A percentile compares a stretch with the other conserved stretches of the same genome.
phyloP scores from a whole-genome alignment of 805 yeast species.

The Ogataea minuta region DNA sequence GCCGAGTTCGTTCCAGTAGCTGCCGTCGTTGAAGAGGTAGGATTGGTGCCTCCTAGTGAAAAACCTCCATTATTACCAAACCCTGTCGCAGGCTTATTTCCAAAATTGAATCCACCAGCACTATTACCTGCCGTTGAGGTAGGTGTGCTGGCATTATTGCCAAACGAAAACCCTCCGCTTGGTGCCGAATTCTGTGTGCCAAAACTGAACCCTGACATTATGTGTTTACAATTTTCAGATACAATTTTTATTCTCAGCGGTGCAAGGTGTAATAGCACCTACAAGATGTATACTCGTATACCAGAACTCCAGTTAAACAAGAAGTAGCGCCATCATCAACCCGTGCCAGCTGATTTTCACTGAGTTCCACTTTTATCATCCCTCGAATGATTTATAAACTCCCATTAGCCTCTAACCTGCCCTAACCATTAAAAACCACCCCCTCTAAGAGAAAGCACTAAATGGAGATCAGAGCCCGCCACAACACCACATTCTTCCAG shows the following conservation, averaged over 20 bases:
- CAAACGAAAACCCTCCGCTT: slow-evolving; percentile 13
- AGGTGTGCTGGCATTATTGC: slow-evolving; percentile 3
- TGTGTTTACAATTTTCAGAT: slow-evolving; percentile 9
- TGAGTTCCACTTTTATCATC: too few species aligned
- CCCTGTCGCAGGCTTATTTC: slow-evolving; percentile 10
- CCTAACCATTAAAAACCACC: slow-evolving; percentile 39
- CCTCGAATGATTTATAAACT: too few species aligned
- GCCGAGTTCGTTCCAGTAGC: slow-evolving; percentile 1
- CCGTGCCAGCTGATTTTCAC: too few species aligned
- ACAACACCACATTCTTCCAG: slow-evolving; percentile 70
- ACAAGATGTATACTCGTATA: not conserved
- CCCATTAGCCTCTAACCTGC: too few species aligned
- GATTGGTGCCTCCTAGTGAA: slow-evolving; percentile 14
- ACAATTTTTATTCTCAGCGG: slow-evolving; percentile 7
- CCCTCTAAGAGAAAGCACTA: slow-evolving; percentile 91
- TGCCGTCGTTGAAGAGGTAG: slow-evolving; percentile 5
- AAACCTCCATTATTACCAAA: slow-evolving; percentile 6
- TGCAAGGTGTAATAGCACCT: slow-evolving; percentile 6
- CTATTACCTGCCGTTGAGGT: not conserved
- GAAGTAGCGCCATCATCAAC: too few species aligned
- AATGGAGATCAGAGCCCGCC: slow-evolving; percentile 84
- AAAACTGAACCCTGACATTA: slow-evolving; percentile 19
- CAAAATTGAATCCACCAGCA: slow-evolving; percentile 14
- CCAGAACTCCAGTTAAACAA: too few species aligned
- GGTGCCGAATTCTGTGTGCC: slow-evolving; percentile 14